phyloP scores from a whole-genome alignment of 2,329 filamentous ascomycete species.

The Alternaria triticimaculans region DNA sequence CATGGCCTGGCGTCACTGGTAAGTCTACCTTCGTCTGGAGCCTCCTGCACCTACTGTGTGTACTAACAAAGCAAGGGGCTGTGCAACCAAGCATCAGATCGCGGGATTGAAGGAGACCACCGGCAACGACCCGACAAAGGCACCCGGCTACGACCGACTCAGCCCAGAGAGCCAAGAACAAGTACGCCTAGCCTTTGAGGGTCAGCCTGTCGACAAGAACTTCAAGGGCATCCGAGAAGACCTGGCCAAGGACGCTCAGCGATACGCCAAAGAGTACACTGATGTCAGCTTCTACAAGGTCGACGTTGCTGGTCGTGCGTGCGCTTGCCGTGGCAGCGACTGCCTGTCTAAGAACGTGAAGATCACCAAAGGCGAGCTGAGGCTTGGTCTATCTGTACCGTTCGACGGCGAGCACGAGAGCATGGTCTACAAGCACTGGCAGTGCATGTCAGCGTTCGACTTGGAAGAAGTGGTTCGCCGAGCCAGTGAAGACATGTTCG shows the following conservation, averaged over 20 bases:
- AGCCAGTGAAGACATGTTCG: conserved; percentile 66
- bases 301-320: conserved; percentile 42
- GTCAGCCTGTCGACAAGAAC: conserved; percentile 79
- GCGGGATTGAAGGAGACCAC: conserved; percentile 66
- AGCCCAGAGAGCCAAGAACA: conserved; percentile 73
- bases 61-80: conserved; percentile 68
- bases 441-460: conserved; percentile 78
- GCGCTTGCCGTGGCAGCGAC: conserved; percentile 71
- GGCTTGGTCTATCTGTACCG: conserved; percentile 65
- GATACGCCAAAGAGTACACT: conserved; percentile 14
- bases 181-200: conserved; percentile 72
- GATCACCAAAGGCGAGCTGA: conserved; percentile 79
- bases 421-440: conserved; percentile 84
- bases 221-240: conserved; percentile 76
- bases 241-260: conserved; percentile 19
- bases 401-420: conserved; percentile 57
- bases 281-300: conserved; percentile 25
- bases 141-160: conserved; percentile 82
- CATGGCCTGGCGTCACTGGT: conserved; percentile 81
- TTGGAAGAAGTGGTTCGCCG: conserved; percentile 66
- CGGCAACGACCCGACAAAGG: conserved; percentile 63
- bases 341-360: conserved; percentile 74
- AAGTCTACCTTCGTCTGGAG: conserved; percentile 36
- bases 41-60: no score
- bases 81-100: conserved; percentile 78